Evolutionary conservation across 1,284 basidiomycete species (phyloP).

Genomic region (Tilletia caries): DNA sequence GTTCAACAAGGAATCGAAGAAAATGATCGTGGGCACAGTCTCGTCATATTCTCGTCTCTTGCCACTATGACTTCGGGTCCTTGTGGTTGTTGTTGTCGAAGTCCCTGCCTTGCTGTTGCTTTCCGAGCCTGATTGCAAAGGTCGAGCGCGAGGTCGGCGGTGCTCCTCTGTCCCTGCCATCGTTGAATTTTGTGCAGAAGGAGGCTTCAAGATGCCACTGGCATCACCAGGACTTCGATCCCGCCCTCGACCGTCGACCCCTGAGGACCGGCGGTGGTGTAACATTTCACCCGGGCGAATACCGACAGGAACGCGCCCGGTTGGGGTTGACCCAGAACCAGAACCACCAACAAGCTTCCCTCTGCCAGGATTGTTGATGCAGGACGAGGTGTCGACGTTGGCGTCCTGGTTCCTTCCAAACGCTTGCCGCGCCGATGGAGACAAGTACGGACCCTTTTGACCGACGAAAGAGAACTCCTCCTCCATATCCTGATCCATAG

Average conservation of each 20-base stretch:
- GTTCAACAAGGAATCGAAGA: slow-evolving; percentile 75
- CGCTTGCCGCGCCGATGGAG: not conserved
- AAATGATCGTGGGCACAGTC: slow-evolving; percentile 27
- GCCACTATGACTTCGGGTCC: not conserved
- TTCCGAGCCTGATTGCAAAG: not conserved
- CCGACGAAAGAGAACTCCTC: too few species aligned
- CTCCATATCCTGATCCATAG: too few species aligned
- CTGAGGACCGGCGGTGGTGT: too few species aligned
- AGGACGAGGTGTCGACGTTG: not conserved
- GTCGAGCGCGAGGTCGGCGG: not conserved
- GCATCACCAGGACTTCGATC: too few species aligned
- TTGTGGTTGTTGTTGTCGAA: not conserved
- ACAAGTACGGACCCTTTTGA: too few species aligned
- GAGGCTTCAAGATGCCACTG: too few species aligned
- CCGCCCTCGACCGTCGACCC: too few species aligned
- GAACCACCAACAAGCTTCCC: not conserved
- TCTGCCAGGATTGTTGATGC: slow-evolving; percentile 5
- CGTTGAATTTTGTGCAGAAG: too few species aligned
- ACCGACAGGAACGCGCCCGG: not conserved
- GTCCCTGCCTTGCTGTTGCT: not conserved
- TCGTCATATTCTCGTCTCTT: slow-evolving; percentile 15
- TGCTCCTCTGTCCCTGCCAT: too few species aligned
- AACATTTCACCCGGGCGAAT: not conserved
- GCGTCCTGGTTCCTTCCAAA: not conserved
- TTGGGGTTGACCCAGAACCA: not conserved